A percentile compares a stretch with the other conserved stretches of the same genome.
Conservation (phyloP, 169 alveolate species). For the Cryptosporidium baileyi region DNA sequence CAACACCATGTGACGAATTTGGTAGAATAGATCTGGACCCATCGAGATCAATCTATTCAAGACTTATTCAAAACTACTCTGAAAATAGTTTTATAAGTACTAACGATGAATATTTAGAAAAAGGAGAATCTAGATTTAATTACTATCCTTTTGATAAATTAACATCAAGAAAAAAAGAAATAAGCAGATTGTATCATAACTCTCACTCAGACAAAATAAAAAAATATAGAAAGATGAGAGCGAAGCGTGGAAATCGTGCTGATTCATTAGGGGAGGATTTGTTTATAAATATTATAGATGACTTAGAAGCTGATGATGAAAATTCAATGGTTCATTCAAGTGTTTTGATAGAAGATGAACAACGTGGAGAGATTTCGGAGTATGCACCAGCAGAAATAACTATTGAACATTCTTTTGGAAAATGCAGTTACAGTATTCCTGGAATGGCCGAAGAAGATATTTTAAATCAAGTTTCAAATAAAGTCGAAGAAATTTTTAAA, state of each 20-base stretch:
- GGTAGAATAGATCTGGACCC: conserved; percentile 71
- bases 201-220: conserved; percentile 11
- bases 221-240: conserved; percentile 23
- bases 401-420: conserved; percentile 53
- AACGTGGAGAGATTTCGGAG: conserved; percentile 17
- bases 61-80: neutral
- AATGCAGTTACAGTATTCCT: conserved; percentile 22
- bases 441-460: conserved; percentile 69
- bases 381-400: conserved; percentile 42
- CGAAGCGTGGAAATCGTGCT: conserved; percentile 10
- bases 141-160: neutral
- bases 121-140: conserved; percentile 35
- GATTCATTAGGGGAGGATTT: conserved; percentile 26
- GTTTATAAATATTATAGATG: neutral
- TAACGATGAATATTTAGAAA: conserved; percentile 2
- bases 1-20: conserved; percentile 67
- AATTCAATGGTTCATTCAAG: neutral
- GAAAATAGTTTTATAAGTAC: neutral
- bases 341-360: conserved; percentile 43
- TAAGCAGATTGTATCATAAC: conserved; percentile 6
- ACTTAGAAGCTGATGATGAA: neutral
- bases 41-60: conserved; percentile 19
- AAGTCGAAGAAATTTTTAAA: conserved; percentile 34
- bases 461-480: conserved; percentile 40
- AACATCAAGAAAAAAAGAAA: conserved; percentile 11